Evolutionary conservation across 1,284 basidiomycete genomes (phyloP).

Genomic region (Cryptococcus hybrid): DNA sequence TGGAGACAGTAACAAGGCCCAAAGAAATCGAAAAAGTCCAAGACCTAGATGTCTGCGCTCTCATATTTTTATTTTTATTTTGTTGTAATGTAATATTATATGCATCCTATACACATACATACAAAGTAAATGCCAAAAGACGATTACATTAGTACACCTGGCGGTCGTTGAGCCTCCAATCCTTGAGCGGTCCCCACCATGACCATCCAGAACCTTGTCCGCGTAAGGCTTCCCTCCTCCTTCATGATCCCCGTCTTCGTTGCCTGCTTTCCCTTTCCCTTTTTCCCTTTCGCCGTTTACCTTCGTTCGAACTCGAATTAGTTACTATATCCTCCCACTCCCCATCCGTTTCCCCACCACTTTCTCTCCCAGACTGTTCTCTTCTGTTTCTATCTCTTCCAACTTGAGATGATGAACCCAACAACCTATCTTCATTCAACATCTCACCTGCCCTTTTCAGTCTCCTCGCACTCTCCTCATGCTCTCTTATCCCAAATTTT

Average conservation of each 20-base stretch:
- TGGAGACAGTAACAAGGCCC: constrained; percentile 1
- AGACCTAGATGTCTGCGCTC: neutral
- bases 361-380: constrained; percentile 60
- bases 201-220: constrained; percentile 29
- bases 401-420: constrained; percentile 4
- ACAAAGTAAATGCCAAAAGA: neutral
- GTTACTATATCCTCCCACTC: constrained; percentile 34
- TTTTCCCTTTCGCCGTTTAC: neutral
- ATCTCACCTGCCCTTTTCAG: constrained; percentile 38
- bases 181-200: constrained; percentile 49
- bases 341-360: constrained; percentile 6
- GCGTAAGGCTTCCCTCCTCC: constrained; percentile 5
- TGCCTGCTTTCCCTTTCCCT: constrained; percentile 4
- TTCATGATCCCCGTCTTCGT: neutral
- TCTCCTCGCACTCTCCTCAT: constrained; percentile 44
- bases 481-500: constrained; percentile 61
- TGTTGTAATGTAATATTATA: neutral
- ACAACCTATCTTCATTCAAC: constrained; percentile 27
- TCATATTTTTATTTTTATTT: neutral
- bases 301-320: constrained; percentile 2
- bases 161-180: constrained; percentile 37
- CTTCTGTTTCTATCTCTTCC: constrained; percentile 40
- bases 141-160: neutral
- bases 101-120: neutral
- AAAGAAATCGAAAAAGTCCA: constrained; percentile 3